Conservation (phyloP, 73 alveolate species). For the Uronychia setigera region DNA sequence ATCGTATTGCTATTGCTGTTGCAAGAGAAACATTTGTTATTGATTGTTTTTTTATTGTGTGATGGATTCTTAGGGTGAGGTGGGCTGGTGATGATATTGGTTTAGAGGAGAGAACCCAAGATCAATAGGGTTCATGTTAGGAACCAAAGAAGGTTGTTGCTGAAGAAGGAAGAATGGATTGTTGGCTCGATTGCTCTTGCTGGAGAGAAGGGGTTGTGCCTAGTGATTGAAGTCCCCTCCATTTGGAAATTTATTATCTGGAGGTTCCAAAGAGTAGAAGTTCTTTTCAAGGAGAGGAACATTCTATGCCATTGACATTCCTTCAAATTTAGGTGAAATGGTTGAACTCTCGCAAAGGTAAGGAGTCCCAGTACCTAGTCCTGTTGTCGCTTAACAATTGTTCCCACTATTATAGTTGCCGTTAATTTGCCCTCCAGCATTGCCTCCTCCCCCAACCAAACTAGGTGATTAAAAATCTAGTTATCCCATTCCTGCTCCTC, state of each 20-base stretch:
- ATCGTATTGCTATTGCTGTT: too few species aligned
- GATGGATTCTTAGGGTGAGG: too few species aligned
- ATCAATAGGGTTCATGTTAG: too few species aligned
- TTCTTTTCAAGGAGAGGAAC: neutral
- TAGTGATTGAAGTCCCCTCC: too few species aligned
- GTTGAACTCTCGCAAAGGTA: neutral
- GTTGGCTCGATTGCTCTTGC: neutral
- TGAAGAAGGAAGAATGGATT: neutral
- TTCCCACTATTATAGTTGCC: neutral
- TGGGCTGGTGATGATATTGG: too few species aligned
- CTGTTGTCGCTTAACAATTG: neutral
- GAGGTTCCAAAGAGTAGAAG: constrained; percentile 2
- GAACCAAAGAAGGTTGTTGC: too few species aligned
- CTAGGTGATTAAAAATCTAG: neutral
- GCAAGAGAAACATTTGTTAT: too few species aligned
- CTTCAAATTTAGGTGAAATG: neutral
- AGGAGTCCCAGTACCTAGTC: neutral
- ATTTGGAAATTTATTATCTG: neutral
- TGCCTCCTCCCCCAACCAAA: neutral
- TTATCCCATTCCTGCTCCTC: neutral
- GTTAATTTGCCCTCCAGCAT: neutral
- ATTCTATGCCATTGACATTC: neutral
- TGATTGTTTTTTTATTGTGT: too few species aligned
- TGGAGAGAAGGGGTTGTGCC: neutral
- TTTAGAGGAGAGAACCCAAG: too few species aligned